phyloP scores from a whole-genome alignment of 1,139 yeast species.

The Meyerozyma carpophila region DNA sequence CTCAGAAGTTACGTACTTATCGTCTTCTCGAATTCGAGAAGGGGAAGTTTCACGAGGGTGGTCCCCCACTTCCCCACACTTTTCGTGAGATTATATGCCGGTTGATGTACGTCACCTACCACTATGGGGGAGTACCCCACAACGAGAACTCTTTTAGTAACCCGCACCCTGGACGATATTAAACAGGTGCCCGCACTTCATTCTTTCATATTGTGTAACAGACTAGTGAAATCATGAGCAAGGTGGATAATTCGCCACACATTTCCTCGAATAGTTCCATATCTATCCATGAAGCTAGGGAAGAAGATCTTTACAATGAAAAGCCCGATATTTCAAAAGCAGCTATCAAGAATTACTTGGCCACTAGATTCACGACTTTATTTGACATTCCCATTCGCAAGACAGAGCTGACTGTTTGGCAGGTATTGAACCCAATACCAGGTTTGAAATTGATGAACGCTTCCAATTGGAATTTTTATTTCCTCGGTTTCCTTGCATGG shows the following conservation, averaged over 20 bases:
- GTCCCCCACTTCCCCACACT: background rate
- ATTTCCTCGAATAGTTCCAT: background rate
- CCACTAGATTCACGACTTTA: slow-evolving; percentile 12
- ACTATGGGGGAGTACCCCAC: too few relatives aligned
- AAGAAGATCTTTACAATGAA: slow-evolving; percentile 3
- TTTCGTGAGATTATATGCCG: background rate
- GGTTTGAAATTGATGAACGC: slow-evolving; percentile 40
- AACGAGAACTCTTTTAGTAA: too few relatives aligned
- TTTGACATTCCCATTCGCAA: slow-evolving; percentile 11
- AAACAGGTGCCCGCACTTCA: background rate
- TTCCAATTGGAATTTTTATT: slow-evolving; percentile 58
- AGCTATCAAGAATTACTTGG: slow-evolving; percentile 6
- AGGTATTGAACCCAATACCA: slow-evolving; percentile 49
- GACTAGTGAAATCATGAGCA: background rate
- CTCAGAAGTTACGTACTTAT: too few relatives aligned
- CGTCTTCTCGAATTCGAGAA: background rate
- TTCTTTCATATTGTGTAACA: background rate
- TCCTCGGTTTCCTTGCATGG: slow-evolving; percentile 68
- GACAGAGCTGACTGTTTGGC: slow-evolving; percentile 9
- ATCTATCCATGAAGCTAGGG: background rate
- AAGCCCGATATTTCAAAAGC: slow-evolving; percentile 2
- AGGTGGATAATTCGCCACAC: background rate
- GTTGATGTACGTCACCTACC: background rate
- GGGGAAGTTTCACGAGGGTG: background rate
- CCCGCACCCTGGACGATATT: background rate